Base-by-base conservation (phyloP, 2,329 filamentous ascomycete species). In the Zymoseptoria ardabiliae region DNA sequence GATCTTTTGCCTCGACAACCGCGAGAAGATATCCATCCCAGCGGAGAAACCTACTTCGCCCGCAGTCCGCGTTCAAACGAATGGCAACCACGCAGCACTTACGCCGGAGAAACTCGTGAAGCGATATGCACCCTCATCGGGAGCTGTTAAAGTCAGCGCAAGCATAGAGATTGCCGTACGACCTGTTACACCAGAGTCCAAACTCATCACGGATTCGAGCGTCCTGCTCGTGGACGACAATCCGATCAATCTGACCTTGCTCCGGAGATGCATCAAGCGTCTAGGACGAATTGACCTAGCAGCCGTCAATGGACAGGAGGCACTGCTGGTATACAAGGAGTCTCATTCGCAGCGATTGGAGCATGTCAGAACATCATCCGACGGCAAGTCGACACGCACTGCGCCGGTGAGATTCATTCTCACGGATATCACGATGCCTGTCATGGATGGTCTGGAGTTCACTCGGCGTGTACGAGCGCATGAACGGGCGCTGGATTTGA, bases 251-350 rank as follows among this genome's bases (percentile, higher is more conserved):
- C 66, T 72, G 10, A 59, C 64, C n/a, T 58, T 70, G 4, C 63
- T 69, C 11, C 58, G 63, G 6, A 68, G 64, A 58, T 69, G 65
- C 61, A 65, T 65, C 57, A 62, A 64, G 20, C 62, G 65, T 35
- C 67, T 73, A 4, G 71, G 74, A 2, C 75, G 75, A 2, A 74
- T 71, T 11, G 69, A 71, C 10, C 72, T 75, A 21, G 74, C 74
- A 48, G 79, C 79, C 2, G 67, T 69, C 30, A 75, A 81, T 62
- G 80, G 79, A 3, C 71, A 77, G 2, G 75, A 80, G 65, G 80
- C 79, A 2, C 72, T 82, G 1, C 68, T 62, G 28, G 41, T 58
- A 30, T 61, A 61, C 21, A 21, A 21, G 19, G 22, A 51, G 20
- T 51, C 50, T 13, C 50, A 51, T 11, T 45, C 35, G 6, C 35